Conservation (phyloP, 2,329 filamentous ascomycete genomes). For the Penicillium sp. region DNA sequence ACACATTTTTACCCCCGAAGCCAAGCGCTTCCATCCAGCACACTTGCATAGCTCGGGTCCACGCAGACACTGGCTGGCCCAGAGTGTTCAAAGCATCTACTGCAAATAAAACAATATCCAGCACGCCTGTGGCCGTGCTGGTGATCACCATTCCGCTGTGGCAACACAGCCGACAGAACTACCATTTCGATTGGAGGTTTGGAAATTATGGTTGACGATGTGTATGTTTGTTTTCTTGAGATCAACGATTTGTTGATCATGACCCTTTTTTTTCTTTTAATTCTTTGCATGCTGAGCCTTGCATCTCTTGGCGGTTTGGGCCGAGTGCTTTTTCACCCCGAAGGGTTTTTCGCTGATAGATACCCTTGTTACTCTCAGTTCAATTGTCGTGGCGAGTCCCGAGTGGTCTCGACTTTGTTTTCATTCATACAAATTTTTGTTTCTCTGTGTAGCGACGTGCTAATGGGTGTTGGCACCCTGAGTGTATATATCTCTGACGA, state of each 20-base stretch:
- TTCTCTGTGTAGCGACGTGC: too few relatives aligned
- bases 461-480: too few relatives aligned
- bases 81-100: background rate
- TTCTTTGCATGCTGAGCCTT: constrained; percentile 8
- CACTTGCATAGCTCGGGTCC: background rate
- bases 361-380: constrained; percentile 9
- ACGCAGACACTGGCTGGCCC: constrained; percentile 9
- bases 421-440: background rate
- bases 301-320: constrained; percentile 9
- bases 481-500: too few relatives aligned
- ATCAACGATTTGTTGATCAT: background rate
- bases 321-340: background rate
- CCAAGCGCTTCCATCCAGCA: background rate
- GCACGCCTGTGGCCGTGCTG: background rate
- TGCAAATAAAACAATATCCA: background rate
- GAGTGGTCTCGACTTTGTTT: background rate
- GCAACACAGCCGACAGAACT: background rate
- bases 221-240: constrained; percentile 2
- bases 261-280: background rate
- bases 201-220: constrained; percentile 2
- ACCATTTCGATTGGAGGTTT: background rate
- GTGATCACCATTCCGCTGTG: background rate
- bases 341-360: constrained; percentile 4
- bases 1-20: background rate
- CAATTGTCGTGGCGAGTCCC: background rate